Evolutionary conservation across 768 basidiomycete species (phyloP).

Genomic region (Pleurotus pulmonarius): DNA sequence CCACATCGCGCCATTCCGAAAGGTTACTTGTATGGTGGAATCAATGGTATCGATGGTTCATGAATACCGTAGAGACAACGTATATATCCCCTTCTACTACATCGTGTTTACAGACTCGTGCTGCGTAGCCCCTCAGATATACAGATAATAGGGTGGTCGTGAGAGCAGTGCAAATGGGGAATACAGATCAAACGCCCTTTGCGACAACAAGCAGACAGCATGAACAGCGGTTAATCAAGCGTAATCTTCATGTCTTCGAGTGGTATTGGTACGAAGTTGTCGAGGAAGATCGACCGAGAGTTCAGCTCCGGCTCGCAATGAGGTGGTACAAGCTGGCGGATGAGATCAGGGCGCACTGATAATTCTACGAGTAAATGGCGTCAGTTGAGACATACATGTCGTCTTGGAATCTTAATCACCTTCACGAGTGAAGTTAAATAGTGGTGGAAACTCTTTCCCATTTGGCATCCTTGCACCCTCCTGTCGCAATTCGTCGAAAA

Average conservation of each 20-base stretch:
- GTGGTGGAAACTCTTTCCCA: conserved; percentile 89
- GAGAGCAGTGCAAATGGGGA: conserved; percentile 5
- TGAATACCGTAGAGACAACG: neutral
- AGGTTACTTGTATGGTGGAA: neutral
- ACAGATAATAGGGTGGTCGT: neutral
- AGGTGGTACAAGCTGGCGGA: conserved; percentile 84
- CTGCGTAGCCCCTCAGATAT: neutral
- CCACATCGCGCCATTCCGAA: conserved; percentile 42
- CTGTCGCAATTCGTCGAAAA: conserved; percentile 93
- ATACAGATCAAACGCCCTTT: neutral
- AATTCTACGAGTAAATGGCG: conserved; percentile 57
- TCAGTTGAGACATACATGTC: neutral
- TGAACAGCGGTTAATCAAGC: conserved; percentile 63
- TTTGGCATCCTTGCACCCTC: conserved; percentile 95
- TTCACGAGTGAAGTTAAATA: conserved; percentile 96
- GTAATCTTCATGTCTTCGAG: conserved; percentile 92
- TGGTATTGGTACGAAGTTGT: conserved; percentile 96
- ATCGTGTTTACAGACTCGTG: conserved; percentile 8
- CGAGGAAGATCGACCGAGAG: conserved; percentile 80
- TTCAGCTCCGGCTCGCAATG: conserved; percentile 88
- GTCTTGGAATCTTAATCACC: conserved; percentile 48
- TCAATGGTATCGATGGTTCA: neutral
- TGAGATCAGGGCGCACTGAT: conserved; percentile 93
- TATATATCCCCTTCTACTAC: conserved; percentile 8
- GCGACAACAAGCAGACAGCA: conserved; percentile 2